phyloP scores from a whole-genome alignment of 2,329 filamentous ascomycete species.

The Ambrosiella xylebori region DNA sequence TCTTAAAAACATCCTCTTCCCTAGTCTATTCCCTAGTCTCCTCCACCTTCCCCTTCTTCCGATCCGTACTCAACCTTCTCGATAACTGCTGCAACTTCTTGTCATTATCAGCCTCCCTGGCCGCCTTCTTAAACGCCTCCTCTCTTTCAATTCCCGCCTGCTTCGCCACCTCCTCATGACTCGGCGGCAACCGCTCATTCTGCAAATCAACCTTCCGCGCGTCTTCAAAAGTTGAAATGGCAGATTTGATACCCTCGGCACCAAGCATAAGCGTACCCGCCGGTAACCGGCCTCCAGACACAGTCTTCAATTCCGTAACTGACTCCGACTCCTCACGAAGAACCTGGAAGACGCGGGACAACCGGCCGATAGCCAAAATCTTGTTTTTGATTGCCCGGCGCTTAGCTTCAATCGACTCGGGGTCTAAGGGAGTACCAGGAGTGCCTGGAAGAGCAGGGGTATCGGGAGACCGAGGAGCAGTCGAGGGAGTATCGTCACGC shows the following conservation, averaged over 20 bases:
- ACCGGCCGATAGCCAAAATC: slow-evolving; percentile 87
- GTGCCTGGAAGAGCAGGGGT: slow-evolving; percentile 13
- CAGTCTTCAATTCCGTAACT: slow-evolving; percentile 95
- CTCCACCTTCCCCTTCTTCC: background rate
- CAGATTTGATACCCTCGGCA: slow-evolving; percentile 95
- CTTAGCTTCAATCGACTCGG: slow-evolving; percentile 84
- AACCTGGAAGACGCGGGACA: slow-evolving; percentile 97
- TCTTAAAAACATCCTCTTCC: background rate
- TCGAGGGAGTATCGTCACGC: slow-evolving; percentile 56
- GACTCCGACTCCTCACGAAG: slow-evolving; percentile 91
- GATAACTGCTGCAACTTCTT: slow-evolving; percentile 72
- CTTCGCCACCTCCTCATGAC: slow-evolving; percentile 74
- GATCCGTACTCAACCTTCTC: slow-evolving; percentile 66
- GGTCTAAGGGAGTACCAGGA: slow-evolving; percentile 37
- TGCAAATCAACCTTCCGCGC: slow-evolving; percentile 92
- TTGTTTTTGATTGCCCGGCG: slow-evolving; percentile 98
- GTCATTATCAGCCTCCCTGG: slow-evolving; percentile 81
- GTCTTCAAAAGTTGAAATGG: slow-evolving; percentile 92
- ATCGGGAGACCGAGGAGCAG: slow-evolving; percentile 53
- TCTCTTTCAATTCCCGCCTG: slow-evolving; percentile 67
- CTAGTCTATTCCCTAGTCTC: background rate
- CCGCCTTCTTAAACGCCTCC: slow-evolving; percentile 71
- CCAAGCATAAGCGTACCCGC: slow-evolving; percentile 95
- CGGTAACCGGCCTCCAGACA: slow-evolving; percentile 77
- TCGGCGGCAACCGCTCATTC: slow-evolving; percentile 87